phyloP scores from a whole-genome alignment of 371 early-diverging fungal genomes.

The Fennellomyces sp. region DNA sequence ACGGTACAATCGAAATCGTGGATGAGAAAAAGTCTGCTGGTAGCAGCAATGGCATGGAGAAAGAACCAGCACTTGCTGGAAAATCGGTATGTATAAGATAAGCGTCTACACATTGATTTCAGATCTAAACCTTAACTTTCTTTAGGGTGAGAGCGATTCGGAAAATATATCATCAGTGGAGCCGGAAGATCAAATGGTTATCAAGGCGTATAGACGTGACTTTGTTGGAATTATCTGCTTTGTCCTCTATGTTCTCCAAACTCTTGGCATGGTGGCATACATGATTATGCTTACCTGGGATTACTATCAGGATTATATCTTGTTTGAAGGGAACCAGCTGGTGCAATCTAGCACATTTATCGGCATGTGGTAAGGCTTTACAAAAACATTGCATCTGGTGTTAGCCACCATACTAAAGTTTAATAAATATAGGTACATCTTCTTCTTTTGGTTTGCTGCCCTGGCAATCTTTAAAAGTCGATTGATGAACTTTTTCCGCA shows the following conservation, averaged over 20 bases:
- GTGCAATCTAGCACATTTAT: conserved; percentile 50
- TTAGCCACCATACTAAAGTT: neutral
- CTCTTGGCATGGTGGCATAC: conserved; percentile 41
- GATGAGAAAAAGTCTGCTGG: neutral
- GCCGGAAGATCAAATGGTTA: conserved; percentile 32
- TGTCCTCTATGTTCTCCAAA: conserved; percentile 31
- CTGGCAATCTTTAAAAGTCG: conserved; percentile 48
- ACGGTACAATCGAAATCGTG: neutral
- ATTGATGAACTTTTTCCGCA: conserved; percentile 68
- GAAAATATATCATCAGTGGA: conserved; percentile 13
- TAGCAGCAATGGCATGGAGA: neutral
- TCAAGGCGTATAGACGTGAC: conserved; percentile 45
- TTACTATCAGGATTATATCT: conserved; percentile 36
- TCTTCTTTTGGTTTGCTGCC: conserved; percentile 65
- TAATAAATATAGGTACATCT: conserved; percentile 44
- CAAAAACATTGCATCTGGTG: neutral
- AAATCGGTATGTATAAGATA: neutral
- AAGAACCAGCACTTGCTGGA: neutral
- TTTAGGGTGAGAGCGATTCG: neutral
- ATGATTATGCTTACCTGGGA: conserved; percentile 41
- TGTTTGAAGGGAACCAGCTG: conserved; percentile 33
- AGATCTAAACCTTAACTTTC: too few species aligned
- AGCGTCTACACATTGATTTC: too few species aligned
- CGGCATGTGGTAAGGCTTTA: conserved; percentile 49
- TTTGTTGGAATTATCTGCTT: conserved; percentile 27